Conservation (phyloP, 2,329 filamentous ascomycete genomes). For the Ceratocystis papillata region DNA sequence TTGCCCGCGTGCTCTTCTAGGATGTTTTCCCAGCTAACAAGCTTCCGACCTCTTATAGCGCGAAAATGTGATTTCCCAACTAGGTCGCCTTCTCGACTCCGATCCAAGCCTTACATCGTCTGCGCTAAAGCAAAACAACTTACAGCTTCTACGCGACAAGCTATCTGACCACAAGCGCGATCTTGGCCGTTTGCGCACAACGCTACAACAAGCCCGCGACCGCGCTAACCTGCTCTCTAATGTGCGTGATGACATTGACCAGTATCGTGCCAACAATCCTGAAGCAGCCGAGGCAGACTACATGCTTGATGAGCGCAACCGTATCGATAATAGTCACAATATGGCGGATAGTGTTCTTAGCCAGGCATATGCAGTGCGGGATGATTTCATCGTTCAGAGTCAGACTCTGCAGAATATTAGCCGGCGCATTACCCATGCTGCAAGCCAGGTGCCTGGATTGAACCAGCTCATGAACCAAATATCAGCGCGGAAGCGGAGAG, state of each 20-base stretch:
- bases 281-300: constrained; percentile 84
- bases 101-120: constrained; percentile 79
- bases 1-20: not conserved
- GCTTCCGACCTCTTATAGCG: constrained; percentile 45
- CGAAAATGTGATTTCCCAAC: constrained; percentile 68
- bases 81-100: constrained; percentile 82
- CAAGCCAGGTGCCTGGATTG: constrained; percentile 82
- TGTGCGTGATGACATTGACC: constrained; percentile 82
- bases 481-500: constrained; percentile 84
- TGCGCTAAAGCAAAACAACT: constrained; percentile 93
- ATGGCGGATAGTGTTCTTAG: constrained; percentile 83
- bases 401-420: constrained; percentile 85
- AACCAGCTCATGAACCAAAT: constrained; percentile 88
- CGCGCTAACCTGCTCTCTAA: constrained; percentile 82
- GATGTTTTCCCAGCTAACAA: constrained; percentile 20
- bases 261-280: constrained; percentile 73
- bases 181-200: constrained; percentile 60
- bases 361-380: constrained; percentile 93
- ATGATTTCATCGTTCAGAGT: constrained; percentile 76
- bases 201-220: constrained; percentile 68
- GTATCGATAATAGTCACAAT: constrained; percentile 80
- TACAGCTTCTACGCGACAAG: constrained; percentile 82
- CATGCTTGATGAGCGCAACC: constrained; percentile 80
- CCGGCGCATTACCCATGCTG: constrained; percentile 75
- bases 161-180: constrained; percentile 78